phyloP scores from a whole-genome alignment of 768 basidiomycete species.

The Boletus sp. region DNA sequence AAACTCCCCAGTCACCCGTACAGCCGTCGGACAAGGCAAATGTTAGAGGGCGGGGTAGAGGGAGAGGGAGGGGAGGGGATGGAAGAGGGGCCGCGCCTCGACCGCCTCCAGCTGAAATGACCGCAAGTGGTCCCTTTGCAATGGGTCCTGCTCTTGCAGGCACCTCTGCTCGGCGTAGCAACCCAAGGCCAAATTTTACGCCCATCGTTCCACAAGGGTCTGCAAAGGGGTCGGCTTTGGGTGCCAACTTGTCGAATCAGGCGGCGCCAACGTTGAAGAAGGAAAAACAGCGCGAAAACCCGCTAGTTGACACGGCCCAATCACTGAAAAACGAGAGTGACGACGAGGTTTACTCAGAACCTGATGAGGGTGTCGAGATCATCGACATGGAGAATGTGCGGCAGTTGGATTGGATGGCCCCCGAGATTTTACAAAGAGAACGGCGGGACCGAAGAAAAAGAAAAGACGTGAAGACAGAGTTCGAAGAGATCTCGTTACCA shows the following conservation, averaged over 20 bases:
- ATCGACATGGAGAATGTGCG: slow-evolving; percentile 78
- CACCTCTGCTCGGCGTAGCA: slow-evolving; percentile 45
- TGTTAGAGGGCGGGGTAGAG: slow-evolving; percentile 48
- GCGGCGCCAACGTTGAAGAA: slow-evolving; percentile 51
- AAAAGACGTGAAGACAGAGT: slow-evolving; percentile 41
- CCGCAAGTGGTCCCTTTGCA: slow-evolving; percentile 83
- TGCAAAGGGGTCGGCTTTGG: slow-evolving; percentile 37
- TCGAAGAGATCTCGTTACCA: slow-evolving; percentile 38
- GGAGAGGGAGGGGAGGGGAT: slow-evolving; percentile 53
- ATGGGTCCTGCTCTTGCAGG: slow-evolving; percentile 78
- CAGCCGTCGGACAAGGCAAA: slow-evolving; percentile 41
- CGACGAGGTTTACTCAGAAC: slow-evolving; percentile 78
- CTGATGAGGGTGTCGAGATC: slow-evolving; percentile 85
- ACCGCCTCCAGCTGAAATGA: slow-evolving; percentile 66
- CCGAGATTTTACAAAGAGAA: slow-evolving; percentile 64
- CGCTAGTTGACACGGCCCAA: slow-evolving; percentile 22
- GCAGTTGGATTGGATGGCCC: slow-evolving; percentile 87
- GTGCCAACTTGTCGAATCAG: slow-evolving; percentile 49
- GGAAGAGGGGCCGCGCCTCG: slow-evolving; percentile 45
- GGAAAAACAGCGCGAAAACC: slow-evolving; percentile 36
- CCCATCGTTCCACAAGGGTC: slow-evolving; percentile 45
- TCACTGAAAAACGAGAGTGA: slow-evolving; percentile 43
- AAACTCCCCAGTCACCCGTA: slow-evolving; percentile 38
- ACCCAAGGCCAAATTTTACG: slow-evolving; percentile 56
- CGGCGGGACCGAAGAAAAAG: slow-evolving; percentile 36